Evolutionary conservation across 805 yeast species (phyloP).

Genomic region (Candida glaebosa): DNA sequence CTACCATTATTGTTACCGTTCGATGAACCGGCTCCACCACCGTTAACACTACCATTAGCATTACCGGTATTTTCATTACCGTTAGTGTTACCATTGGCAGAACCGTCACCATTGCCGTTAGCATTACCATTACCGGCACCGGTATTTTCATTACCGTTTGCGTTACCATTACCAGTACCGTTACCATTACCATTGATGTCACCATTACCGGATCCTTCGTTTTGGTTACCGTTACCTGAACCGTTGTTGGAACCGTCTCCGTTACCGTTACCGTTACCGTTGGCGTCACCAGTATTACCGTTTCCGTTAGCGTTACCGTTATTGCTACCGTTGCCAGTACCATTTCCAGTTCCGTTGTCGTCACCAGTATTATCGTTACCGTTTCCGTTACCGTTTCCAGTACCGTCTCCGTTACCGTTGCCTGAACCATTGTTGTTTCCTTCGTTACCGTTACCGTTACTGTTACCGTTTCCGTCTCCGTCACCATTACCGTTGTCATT

Average conservation of each 20-base stretch:
- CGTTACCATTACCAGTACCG: background rate
- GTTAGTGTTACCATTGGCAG: background rate
- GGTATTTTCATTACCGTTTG: background rate
- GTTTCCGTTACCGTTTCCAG: background rate
- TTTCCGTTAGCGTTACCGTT: background rate
- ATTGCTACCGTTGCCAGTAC: slow-evolving; percentile 1
- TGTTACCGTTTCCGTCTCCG: background rate
- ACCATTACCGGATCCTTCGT: background rate
- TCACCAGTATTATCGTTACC: background rate
- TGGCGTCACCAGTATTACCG: background rate
- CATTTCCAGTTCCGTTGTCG: slow-evolving; percentile 12
- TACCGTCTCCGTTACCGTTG: background rate
- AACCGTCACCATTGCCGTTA: background rate
- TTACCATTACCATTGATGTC: background rate
- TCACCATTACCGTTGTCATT: background rate
- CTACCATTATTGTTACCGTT: background rate
- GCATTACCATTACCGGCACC: slow-evolving; percentile 11
- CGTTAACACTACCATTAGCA: slow-evolving; percentile 4
- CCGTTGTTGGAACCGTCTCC: background rate
- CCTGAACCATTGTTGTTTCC: slow-evolving; percentile 2
- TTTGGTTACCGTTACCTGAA: background rate
- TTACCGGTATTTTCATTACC: slow-evolving; percentile 5
- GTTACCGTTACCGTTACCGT: slow-evolving; percentile 5
- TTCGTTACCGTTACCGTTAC: background rate
- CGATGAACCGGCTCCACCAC: slow-evolving; percentile 16